Evolutionary conservation across 495 filamentous ascomycete species (phyloP), one percentile per base, ranked within the genome.

Genomic region (Lasiosphaeriaceae sp.): DNA sequence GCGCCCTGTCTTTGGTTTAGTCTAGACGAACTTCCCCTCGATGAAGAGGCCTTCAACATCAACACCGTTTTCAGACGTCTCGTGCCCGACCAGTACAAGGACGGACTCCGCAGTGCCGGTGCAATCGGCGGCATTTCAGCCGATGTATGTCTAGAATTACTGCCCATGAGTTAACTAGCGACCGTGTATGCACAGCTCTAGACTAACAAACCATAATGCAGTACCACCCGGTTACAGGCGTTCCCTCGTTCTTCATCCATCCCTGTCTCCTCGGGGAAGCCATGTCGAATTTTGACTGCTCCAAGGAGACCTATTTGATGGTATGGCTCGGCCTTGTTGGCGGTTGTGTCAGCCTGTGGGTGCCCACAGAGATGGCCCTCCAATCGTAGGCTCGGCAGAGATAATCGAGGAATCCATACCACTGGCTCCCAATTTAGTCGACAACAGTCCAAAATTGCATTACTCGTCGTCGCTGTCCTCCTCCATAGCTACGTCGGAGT

Each of bases 261-360:
- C 90, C 90, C 21, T 96, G 90, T 76, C 82, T 88, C 66, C 86
- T 90, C n/a, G 86, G 85, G 54, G 87, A 90, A 59, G 87, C 86
- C 48, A 87, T 96, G 83, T 76, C 71, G 35, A 69, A 64, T 19
- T 78, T 81, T 60, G 68, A 77, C 50, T 77, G 81, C 58, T 74
- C 75, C 41, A 79, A 83, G 31, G 75, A 83, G 65, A 75, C 80
- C 51, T 96, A 94, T 75, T 79, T 96, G 63, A 80, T 86, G 71
- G 74, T 89, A 39, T 96, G 90, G 90, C 73, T 94, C 48, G 89
- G 90, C 29, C 67, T 92, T 44, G 82, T 92, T 16, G 90, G 90
- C 52, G 79, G 79, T 50, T 84, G 80, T 58, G 84, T 94, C 51
- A 86, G 87, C 46, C 76, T 96, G 57, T 81, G 80, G 79, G 72